Percentiles rank a stretch among this genome's conserved stretches.
Evolutionary conservation across 2,329 filamentous ascomycete species (phyloP).

Genomic region (Nemania sp.): DNA sequence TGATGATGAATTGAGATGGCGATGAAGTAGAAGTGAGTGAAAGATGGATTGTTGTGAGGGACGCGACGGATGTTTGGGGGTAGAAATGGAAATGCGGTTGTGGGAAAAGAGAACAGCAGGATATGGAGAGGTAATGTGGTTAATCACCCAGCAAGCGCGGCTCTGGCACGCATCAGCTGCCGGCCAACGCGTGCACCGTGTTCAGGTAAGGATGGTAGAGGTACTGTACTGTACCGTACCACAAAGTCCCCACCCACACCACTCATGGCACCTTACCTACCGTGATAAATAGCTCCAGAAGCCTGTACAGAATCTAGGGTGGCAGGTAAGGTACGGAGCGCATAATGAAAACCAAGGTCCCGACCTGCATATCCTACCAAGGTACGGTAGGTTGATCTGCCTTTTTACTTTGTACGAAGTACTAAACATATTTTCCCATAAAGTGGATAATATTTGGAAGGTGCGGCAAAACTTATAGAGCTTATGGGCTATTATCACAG

Average conservation of each 20-base stretch:
- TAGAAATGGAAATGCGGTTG: not conserved
- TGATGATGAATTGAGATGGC: not conserved
- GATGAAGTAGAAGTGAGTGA: not conserved
- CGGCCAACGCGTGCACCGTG: conserved; percentile 3
- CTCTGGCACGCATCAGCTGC: not conserved
- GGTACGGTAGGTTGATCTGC: no score
- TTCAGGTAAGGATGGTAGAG: not conserved
- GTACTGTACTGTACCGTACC: not conserved
- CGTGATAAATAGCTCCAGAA: no score
- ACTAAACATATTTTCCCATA: no score
- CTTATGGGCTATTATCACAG: no score
- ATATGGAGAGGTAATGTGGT: not conserved
- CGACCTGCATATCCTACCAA: no score
- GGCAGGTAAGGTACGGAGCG: no score
- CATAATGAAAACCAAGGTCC: no score
- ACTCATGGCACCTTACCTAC: no score
- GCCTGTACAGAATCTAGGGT: no score
- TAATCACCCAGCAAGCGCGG: not conserved
- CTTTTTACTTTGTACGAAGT: no score
- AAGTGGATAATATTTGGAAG: no score
- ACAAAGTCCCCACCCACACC: not conserved
- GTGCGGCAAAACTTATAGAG: no score
- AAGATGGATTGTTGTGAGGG: not conserved
- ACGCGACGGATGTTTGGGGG: conserved; percentile 15
- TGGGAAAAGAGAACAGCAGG: not conserved